Percentiles rank a stretch among this genome's conserved stretches.
Conservation (phyloP, 2,329 filamentous ascomycete species). For the Sporothrix luriei region DNA sequence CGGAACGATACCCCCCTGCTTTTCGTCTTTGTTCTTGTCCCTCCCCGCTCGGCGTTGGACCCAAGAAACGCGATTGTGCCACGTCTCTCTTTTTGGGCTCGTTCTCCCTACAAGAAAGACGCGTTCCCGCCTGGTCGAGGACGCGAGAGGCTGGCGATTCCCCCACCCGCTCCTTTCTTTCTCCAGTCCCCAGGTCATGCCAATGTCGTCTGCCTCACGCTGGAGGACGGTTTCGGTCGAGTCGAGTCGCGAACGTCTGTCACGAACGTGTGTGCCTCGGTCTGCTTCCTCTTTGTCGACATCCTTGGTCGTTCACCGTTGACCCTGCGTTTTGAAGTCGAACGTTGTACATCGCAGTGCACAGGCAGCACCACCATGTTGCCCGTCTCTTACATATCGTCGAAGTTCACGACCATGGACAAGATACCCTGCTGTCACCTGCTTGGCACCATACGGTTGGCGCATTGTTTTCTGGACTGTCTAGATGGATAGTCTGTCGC, state of each 20-base stretch:
- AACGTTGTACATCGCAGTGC: neutral
- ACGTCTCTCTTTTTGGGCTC: neutral
- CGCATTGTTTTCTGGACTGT: no score
- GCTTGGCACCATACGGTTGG: no score
- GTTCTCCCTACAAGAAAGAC: constrained; percentile 28
- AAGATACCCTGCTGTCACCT: no score
- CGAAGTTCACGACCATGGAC: no score
- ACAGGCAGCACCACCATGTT: neutral
- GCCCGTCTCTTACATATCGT: neutral
- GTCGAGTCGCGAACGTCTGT: neutral
- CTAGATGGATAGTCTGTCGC: no score
- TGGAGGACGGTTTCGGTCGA: neutral
- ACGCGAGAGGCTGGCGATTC: neutral
- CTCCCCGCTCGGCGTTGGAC: constrained; percentile 4
- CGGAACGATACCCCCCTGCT: constrained; percentile 4
- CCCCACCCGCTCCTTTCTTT: neutral
- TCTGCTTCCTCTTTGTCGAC: neutral
- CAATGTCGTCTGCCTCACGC: neutral
- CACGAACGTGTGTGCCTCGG: neutral
- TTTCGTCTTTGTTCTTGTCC: neutral
- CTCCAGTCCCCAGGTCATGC: neutral
- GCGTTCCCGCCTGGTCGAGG: constrained; percentile 10
- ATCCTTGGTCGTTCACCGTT: neutral
- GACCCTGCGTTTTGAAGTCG: neutral
- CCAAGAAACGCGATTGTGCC: constrained; percentile 20